phyloP scores from a whole-genome alignment of 345 rosid genomes.

The Boechera divaricarpa region DNA sequence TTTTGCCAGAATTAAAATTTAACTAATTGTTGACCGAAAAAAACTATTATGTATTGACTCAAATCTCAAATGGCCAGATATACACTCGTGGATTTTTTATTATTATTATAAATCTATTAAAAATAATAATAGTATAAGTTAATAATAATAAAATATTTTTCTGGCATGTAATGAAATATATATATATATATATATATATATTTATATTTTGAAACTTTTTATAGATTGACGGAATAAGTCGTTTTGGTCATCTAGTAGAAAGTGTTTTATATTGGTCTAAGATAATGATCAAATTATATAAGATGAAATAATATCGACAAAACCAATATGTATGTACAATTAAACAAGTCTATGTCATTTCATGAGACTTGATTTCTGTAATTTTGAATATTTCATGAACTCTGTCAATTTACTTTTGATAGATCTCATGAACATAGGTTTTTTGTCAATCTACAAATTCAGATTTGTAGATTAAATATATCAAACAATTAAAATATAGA shows the following conservation, averaged over 20 bases:
- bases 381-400: too few species aligned
- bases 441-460: too few species aligned
- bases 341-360: not conserved
- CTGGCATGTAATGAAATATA: too few species aligned
- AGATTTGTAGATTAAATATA: too few species aligned
- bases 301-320: not conserved
- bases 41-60: not conserved
- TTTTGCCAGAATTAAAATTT: not conserved
- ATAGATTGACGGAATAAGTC: not conserved
- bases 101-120: not conserved
- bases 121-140: not conserved
- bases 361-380: not conserved
- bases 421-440: too few species aligned
- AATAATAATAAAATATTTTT: not conserved
- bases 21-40: not conserved
- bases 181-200: not conserved
- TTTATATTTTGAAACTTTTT: not conserved
- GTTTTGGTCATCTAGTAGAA: too few species aligned
- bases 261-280: not conserved
- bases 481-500: too few species aligned
- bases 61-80: not conserved
- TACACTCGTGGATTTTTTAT: not conserved
- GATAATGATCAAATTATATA: not conserved
- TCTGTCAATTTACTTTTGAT: too few species aligned
- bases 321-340: not conserved